Evolutionary conservation across 2,329 filamentous ascomycete genomes (phyloP), one percentile per base, ranked within the genome.

Genomic region (Scedosporium apiospermum): DNA sequence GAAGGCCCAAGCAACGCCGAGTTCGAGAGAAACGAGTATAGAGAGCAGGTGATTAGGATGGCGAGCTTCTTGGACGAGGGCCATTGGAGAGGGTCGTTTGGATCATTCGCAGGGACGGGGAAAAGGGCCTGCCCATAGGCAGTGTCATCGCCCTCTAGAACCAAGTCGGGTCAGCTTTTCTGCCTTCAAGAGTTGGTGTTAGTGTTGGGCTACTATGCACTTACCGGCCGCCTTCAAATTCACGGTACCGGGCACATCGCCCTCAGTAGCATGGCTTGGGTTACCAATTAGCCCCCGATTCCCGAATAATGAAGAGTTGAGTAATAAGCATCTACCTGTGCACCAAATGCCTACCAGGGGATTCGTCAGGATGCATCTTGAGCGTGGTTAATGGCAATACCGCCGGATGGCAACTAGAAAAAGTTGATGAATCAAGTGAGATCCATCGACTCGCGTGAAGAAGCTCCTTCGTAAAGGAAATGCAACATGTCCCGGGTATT

Each of bases 51-150:
- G 42, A 82, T 69, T 9, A 86, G 73, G 57, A 87, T 86, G 68
- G 78, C 74, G 1, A 75, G 78, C 70, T 86, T 86, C 73, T 84
- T 86, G 66, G 72, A 76, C 30, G 71, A 74, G 1, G 80, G 69
- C 84, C 83, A 86, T 75, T 83, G 79, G 9, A 85, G 74, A 6
- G 83, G 83, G 68, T 86, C 83, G 64, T 86, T 86, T 1, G 83
- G 83, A 66, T 86, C 83, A 62, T 84, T 78, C 1, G 82, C 80
- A 1, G 84, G 83, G 0, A 86, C 83, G 1, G 84, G 83, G 66
- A 81, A 86, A 3, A 86, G 74, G 2, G 84, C 83, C 69, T 86
- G 83, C 23, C 84, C 84, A 64, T 83, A 82, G 0, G 75, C 82
- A 1, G 82, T 82, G 66, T 85, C 82, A 67, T 85, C 82, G 57